These are phyloP conservation scores for Spiraea crenata DNA, from an alignment of 331 rosid genomes.

Conservation along the genomic window DNA sequence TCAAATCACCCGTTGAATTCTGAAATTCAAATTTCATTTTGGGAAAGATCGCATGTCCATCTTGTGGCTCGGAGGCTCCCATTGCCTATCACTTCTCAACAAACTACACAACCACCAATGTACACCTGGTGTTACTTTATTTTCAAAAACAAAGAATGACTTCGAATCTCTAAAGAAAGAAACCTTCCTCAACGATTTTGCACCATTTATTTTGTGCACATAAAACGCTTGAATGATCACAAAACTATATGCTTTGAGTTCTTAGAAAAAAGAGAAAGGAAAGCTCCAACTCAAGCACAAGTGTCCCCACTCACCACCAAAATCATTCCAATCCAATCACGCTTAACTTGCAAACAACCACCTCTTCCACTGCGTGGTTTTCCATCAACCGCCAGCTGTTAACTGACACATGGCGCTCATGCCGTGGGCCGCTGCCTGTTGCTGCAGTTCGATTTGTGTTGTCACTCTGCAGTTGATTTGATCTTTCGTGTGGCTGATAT, in stretches of 20 bases:
- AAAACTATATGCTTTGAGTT: not conserved
- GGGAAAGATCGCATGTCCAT: too few relatives aligned
- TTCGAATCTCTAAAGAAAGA: not conserved
- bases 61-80: too few relatives aligned
- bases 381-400: not conserved
- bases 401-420: not conserved
- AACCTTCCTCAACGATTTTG: not conserved
- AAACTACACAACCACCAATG: not conserved
- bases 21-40: too few relatives aligned
- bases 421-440: not conserved
- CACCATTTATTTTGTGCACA: not conserved
- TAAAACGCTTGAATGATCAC: not conserved
- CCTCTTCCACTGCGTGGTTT: not conserved
- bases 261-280: not conserved
- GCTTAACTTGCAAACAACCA: not conserved
- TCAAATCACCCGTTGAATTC: too few relatives aligned
- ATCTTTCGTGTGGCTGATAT: slow-evolving; percentile 6
- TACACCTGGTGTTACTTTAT: not conserved
- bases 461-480: not conserved
- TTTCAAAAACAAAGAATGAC: not conserved
- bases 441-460: not conserved
- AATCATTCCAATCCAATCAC: slow-evolving; percentile 9
- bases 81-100: not conserved
- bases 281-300: not conserved
- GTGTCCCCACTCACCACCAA: not conserved